Conservation (phyloP, 2,329 filamentous ascomycete genomes). For the Colletotrichum phormii region DNA sequence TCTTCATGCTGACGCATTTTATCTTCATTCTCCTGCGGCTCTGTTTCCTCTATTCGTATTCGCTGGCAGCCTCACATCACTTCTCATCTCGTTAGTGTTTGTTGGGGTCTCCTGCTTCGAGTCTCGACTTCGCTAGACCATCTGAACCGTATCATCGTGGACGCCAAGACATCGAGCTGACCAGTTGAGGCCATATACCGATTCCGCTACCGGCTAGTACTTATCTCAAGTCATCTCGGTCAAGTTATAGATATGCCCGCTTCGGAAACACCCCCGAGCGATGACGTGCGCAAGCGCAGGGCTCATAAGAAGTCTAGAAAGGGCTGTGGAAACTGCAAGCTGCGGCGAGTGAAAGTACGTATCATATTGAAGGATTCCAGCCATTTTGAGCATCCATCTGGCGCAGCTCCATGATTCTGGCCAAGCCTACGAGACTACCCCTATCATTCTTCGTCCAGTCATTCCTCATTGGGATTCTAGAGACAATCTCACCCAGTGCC, state of each 20-base stretch:
- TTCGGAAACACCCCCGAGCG: neutral
- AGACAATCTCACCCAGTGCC: neutral
- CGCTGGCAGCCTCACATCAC: neutral
- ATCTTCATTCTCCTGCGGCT: neutral
- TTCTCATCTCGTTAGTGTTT: neutral
- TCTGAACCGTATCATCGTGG: neutral
- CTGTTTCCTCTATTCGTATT: neutral
- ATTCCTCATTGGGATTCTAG: neutral
- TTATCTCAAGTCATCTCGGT: neutral
- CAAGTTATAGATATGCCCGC: neutral
- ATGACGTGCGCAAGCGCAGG: slow-evolving; percentile 44
- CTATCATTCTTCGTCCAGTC: neutral
- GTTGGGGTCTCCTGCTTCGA: too few relatives aligned
- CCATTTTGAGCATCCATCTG: slow-evolving; percentile 2
- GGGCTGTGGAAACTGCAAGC: slow-evolving; percentile 68
- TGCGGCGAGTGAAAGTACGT: slow-evolving; percentile 63
- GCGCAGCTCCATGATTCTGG: neutral
- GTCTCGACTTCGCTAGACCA: neutral
- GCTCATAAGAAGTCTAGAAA: slow-evolving; percentile 64
- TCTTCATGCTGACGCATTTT: neutral
- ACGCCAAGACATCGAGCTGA: too few relatives aligned
- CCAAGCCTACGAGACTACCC: neutral
- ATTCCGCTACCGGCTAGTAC: too few relatives aligned
- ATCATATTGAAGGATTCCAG: neutral
- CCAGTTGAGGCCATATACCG: too few relatives aligned